Conservation (phyloP, 345 rosid species). For the Rhizophora apiculata region DNA sequence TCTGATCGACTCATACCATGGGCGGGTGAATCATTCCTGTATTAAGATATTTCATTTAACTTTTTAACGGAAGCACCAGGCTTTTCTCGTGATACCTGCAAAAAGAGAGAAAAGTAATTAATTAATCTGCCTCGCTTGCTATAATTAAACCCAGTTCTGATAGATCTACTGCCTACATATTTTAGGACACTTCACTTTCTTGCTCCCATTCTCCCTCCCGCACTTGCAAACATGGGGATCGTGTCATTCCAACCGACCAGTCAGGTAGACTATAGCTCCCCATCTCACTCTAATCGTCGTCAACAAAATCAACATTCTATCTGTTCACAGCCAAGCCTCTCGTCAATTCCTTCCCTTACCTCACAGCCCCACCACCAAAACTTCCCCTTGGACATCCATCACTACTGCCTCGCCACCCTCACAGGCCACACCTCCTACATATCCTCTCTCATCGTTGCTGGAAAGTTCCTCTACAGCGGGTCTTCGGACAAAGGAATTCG, state of each 20-base stretch:
- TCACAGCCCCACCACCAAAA: conserved; percentile 17
- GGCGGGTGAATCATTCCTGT: no score
- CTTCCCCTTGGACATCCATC: conserved; percentile 8
- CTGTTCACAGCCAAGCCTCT: conserved; percentile 40
- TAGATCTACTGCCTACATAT: neutral
- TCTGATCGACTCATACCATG: no score
- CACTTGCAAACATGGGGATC: conserved; percentile 3
- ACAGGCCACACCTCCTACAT: conserved; percentile 58
- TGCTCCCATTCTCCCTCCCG: conserved; percentile 4
- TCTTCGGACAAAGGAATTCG: conserved; percentile 63
- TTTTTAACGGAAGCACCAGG: no score
- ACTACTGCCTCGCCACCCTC: conserved; percentile 60
- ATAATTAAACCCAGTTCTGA: neutral
- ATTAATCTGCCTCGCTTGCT: neutral
- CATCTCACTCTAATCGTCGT: conserved; percentile 12
- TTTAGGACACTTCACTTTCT: conserved; percentile 18
- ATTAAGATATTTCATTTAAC: no score
- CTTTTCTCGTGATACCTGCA: no score
- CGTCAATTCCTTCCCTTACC: conserved; percentile 39
- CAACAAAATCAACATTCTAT: conserved; percentile 17
- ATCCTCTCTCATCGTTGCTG: conserved; percentile 58
- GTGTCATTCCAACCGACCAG: conserved; percentile 21
- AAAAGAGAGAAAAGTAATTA: neutral
- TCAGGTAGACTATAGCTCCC: conserved; percentile 24
- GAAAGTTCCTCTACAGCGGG: conserved; percentile 69